phyloP scores from a whole-genome alignment of 2,329 filamentous ascomycete species.

The Xylaria sp. region DNA sequence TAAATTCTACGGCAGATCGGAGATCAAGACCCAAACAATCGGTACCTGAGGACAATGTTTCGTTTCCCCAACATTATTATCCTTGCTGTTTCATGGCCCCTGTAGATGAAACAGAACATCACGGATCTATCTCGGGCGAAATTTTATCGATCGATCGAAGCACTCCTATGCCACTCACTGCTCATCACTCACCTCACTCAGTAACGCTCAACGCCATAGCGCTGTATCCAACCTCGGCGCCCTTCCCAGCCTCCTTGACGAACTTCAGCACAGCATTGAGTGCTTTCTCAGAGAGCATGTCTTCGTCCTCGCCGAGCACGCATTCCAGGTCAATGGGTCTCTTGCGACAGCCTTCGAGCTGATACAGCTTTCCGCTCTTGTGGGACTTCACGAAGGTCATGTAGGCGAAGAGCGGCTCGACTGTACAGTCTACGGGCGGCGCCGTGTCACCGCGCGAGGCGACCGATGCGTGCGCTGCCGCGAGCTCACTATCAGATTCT shows the following conservation, averaged over 20 bases:
- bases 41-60: background rate
- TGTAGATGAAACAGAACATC: background rate
- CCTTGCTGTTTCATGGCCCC: background rate
- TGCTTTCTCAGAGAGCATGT: slow-evolving; percentile 33
- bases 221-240: slow-evolving; percentile 29
- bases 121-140: background rate
- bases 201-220: slow-evolving; percentile 34
- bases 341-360: slow-evolving; percentile 36
- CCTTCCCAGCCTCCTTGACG: slow-evolving; percentile 22
- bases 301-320: slow-evolving; percentile 27
- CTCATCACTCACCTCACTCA: slow-evolving; percentile 42
- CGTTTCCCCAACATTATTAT: background rate
- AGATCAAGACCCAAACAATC: background rate
- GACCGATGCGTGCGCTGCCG: slow-evolving; percentile 30
- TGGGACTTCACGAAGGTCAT: slow-evolving; percentile 33
- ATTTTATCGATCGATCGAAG: background rate
- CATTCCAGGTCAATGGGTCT: slow-evolving; percentile 31
- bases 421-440: slow-evolving; percentile 22
- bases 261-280: slow-evolving; percentile 28
- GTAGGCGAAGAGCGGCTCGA: slow-evolving; percentile 26
- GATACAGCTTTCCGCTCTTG: slow-evolving; percentile 28
- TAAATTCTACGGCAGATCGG: background rate
- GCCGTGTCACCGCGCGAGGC: slow-evolving; percentile 33
- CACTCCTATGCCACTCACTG: background rate
- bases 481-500: slow-evolving; percentile 29